Conservation (phyloP, 352 stramenopile species). For the Phytophthora palmivora region DNA sequence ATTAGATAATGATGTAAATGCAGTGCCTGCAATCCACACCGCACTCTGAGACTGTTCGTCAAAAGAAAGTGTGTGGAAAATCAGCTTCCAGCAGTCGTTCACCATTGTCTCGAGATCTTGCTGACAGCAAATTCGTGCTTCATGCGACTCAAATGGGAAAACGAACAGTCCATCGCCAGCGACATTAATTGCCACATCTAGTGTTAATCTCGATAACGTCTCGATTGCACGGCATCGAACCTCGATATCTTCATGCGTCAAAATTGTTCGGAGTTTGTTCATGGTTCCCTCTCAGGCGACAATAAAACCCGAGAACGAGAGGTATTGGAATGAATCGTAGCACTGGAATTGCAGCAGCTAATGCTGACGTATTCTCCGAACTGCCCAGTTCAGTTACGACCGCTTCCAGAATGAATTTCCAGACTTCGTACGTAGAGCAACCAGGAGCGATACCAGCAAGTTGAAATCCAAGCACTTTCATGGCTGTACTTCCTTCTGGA, state of each 20-base stretch:
- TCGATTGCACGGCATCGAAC: conserved; percentile 68
- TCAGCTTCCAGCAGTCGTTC: conserved; percentile 83
- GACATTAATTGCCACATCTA: conserved; percentile 59
- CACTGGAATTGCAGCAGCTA: conserved; percentile 61
- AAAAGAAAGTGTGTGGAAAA: conserved; percentile 68
- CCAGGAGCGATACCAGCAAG: conserved; percentile 59
- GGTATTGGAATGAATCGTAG: conserved; percentile 64
- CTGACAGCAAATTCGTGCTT: conserved; percentile 80
- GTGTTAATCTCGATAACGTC: conserved; percentile 59
- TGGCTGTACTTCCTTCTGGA: conserved; percentile 48
- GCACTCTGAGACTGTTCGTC: conserved; percentile 22
- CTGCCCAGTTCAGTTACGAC: conserved; percentile 71
- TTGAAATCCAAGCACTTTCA: conserved; percentile 81
- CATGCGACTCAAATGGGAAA: conserved; percentile 87
- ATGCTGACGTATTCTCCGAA: conserved; percentile 61
- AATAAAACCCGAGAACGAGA: conserved; percentile 73
- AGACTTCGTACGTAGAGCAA: conserved; percentile 68
- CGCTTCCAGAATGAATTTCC: conserved; percentile 69
- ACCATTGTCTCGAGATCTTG: conserved; percentile 83
- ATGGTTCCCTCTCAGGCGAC: conserved; percentile 72
- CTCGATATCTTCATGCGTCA: conserved; percentile 73
- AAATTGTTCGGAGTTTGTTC: conserved; percentile 74
- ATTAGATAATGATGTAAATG: conserved; percentile 67
- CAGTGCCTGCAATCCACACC: conserved; percentile 40
- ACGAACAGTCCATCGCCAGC: conserved; percentile 63